Evolutionary conservation across 2,329 filamentous ascomycete species (phyloP).

Genomic region (Tetracladium maxilliforme): DNA sequence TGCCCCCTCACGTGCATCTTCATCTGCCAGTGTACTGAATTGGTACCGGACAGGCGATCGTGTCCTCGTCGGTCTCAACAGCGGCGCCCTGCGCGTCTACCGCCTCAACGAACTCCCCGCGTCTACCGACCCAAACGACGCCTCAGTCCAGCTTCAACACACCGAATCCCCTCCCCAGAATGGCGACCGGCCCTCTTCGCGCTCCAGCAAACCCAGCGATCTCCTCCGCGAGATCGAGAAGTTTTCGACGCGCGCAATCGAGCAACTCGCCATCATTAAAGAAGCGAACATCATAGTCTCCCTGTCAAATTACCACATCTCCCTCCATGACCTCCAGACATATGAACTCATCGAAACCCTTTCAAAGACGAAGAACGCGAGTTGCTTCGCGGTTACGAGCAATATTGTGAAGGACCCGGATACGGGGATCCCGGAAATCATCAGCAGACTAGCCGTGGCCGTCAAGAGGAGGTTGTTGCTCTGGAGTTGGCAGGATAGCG

Average conservation of each 20-base stretch:
- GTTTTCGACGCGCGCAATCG: constrained; percentile 79
- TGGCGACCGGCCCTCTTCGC: constrained; percentile 11
- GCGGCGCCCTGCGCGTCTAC: constrained; percentile 78
- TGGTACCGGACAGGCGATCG: constrained; percentile 51
- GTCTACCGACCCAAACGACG: constrained; percentile 14
- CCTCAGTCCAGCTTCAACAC: constrained; percentile 12
- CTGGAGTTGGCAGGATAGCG: constrained; percentile 95
- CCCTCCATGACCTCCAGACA: constrained; percentile 75
- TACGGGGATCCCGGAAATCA: constrained; percentile 83
- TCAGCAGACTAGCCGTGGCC: constrained; percentile 79
- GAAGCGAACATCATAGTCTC: constrained; percentile 87
- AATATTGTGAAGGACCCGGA: constrained; percentile 85
- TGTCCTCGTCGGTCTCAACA: constrained; percentile 82
- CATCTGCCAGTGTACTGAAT: constrained; percentile 1
- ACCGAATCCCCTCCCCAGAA: constrained; percentile 12
- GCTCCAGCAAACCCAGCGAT: constrained; percentile 49
- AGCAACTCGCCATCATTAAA: constrained; percentile 91
- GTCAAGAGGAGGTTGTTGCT: constrained; percentile 81
- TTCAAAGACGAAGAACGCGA: constrained; percentile 72
- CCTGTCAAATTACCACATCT: constrained; percentile 78
- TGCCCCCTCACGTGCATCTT: constrained; percentile 6
- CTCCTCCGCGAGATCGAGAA: constrained; percentile 84
- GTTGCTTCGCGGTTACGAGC: constrained; percentile 82
- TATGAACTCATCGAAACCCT: constrained; percentile 73
- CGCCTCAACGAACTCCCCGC: constrained; percentile 58